phyloP scores from a whole-genome alignment of 2,329 filamentous ascomycete genomes.

The Dendryphion nanum region DNA sequence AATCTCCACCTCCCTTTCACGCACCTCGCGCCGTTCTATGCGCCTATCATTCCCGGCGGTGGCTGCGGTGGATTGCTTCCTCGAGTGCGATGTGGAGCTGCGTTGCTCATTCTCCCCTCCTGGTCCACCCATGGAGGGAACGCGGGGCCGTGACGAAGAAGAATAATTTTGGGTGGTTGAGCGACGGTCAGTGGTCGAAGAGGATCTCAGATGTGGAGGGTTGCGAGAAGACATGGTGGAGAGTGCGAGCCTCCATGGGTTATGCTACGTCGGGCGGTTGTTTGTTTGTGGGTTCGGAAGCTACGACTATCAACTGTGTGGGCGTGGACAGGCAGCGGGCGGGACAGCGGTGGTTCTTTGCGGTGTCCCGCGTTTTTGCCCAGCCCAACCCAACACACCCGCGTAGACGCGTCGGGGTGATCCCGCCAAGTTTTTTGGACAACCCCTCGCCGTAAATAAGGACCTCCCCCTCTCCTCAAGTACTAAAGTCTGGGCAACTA shows the following conservation, averaged over 20 bases:
- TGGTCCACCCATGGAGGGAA: slow-evolving; percentile 20
- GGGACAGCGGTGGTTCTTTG: too few relatives aligned
- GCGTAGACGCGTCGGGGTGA: too few relatives aligned
- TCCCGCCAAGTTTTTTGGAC: too few relatives aligned
- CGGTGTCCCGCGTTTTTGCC: too few relatives aligned
- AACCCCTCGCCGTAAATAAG: too few relatives aligned
- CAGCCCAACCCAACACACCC: too few relatives aligned
- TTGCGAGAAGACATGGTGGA: slow-evolving; percentile 35
- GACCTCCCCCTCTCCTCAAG: too few relatives aligned
- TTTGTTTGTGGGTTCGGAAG: too few relatives aligned
- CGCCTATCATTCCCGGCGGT: slow-evolving; percentile 28
- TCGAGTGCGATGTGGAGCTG: slow-evolving; percentile 25
- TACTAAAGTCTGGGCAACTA: too few relatives aligned
- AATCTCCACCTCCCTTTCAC: slow-evolving; percentile 35
- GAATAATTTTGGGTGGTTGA: slow-evolving; percentile 27
- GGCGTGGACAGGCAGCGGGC: too few relatives aligned
- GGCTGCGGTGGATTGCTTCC: slow-evolving; percentile 23
- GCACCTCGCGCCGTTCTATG: slow-evolving; percentile 35
- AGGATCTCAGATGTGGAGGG: slow-evolving; percentile 27
- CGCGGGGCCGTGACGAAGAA: slow-evolving; percentile 37
- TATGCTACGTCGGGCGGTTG: too few relatives aligned
- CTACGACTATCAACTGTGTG: too few relatives aligned
- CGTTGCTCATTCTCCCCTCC: slow-evolving; percentile 26
- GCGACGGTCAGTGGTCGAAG: slow-evolving; percentile 30
- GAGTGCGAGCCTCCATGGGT: slow-evolving; percentile 25